Conservation (phyloP, 2,329 filamentous ascomycete genomes). For the Coniochaeta sp. region DNA sequence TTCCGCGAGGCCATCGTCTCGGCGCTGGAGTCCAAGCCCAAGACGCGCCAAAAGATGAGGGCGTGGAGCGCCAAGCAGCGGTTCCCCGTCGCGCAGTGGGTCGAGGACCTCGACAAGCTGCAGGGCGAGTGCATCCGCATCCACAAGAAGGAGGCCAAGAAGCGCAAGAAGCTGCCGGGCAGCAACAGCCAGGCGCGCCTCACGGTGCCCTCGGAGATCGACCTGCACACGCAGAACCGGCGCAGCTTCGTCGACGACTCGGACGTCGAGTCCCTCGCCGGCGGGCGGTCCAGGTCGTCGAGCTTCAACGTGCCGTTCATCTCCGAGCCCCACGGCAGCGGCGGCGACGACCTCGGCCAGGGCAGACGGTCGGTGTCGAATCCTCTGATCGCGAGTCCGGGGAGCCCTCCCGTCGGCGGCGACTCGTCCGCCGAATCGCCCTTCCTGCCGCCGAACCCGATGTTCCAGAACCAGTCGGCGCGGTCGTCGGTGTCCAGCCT, state of each 20-base stretch:
- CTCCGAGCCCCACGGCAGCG: slow-evolving; percentile 6
- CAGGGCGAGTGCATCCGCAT: slow-evolving; percentile 53
- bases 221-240: slow-evolving; percentile 7
- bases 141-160: slow-evolving; percentile 22
- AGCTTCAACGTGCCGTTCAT: slow-evolving; percentile 12
- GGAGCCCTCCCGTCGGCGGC: slow-evolving; percentile 1
- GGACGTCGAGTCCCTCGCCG: slow-evolving; percentile 8
- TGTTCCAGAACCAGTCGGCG: slow-evolving; percentile 11
- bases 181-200: slow-evolving; percentile 9
- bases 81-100: slow-evolving; percentile 61
- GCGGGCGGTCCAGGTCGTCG: slow-evolving; percentile 10
- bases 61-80: slow-evolving; percentile 57
- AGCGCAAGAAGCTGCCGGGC: slow-evolving; percentile 11
- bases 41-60: slow-evolving; percentile 54
- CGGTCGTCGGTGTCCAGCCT: slow-evolving; percentile 10
- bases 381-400: slow-evolving; percentile 4
- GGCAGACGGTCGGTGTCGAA: slow-evolving; percentile 7
- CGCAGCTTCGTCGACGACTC: slow-evolving; percentile 9
- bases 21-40: slow-evolving; percentile 48
- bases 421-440: slow-evolving; percentile 8
- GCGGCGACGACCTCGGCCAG: slow-evolving; percentile 5
- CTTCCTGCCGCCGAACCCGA: slow-evolving; percentile 10
- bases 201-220: slow-evolving; percentile 10
- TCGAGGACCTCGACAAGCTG: slow-evolving; percentile 55
- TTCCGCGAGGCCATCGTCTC: slow-evolving; percentile 58